Percentiles rank a stretch among this genome's conserved stretches.
Evolutionary conservation across 1,284 basidiomycete genomes (phyloP).

Genomic region (Malassezia equina): DNA sequence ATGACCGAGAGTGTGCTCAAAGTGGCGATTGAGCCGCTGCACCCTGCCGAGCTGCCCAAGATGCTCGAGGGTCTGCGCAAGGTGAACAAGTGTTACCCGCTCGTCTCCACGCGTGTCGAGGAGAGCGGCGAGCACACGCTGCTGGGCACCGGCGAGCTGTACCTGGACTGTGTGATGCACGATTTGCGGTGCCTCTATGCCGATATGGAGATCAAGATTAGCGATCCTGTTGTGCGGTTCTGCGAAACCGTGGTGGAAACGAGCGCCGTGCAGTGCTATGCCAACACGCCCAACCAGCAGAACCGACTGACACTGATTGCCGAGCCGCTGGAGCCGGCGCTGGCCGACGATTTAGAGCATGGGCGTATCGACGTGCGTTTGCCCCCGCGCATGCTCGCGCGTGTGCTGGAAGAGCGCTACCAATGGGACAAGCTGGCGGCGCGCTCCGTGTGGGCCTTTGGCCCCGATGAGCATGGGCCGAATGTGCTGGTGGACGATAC

Average conservation of each 20-base stretch:
- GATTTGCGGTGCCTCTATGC: constrained; percentile 83
- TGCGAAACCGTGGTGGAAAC: constrained; percentile 98
- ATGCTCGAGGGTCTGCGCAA: constrained; percentile 94
- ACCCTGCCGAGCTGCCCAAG: constrained; percentile 92
- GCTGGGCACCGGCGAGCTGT: constrained; percentile 91
- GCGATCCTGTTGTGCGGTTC: constrained; percentile 95
- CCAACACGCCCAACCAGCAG: constrained; percentile 96
- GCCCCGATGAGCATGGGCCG: constrained; percentile 76
- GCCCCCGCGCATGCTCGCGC: constrained; percentile 37
- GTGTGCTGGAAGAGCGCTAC: constrained; percentile 57
- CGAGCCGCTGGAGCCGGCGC: constrained; percentile 44
- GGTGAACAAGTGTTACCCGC: constrained; percentile 93
- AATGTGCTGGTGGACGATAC: constrained; percentile 94
- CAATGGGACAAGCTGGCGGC: constrained; percentile 97
- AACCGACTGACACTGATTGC: constrained; percentile 45
- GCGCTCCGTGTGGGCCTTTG: constrained; percentile 99
- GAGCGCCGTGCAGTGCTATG: constrained; percentile 93
- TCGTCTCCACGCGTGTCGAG: constrained; percentile 89
- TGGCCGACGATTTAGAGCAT: constrained; percentile 44
- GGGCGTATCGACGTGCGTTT: constrained; percentile 30
- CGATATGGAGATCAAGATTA: constrained; percentile 99
- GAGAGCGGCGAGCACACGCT: constrained; percentile 96
- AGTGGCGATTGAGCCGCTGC: constrained; percentile 93
- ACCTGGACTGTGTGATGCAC: constrained; percentile 92
- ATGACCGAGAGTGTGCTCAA: constrained; percentile 96